These are phyloP conservation scores for Purpureocillium lavendulum DNA, from an alignment of 2,329 filamentous ascomycete genomes.

Conservation along the genomic window DNA sequence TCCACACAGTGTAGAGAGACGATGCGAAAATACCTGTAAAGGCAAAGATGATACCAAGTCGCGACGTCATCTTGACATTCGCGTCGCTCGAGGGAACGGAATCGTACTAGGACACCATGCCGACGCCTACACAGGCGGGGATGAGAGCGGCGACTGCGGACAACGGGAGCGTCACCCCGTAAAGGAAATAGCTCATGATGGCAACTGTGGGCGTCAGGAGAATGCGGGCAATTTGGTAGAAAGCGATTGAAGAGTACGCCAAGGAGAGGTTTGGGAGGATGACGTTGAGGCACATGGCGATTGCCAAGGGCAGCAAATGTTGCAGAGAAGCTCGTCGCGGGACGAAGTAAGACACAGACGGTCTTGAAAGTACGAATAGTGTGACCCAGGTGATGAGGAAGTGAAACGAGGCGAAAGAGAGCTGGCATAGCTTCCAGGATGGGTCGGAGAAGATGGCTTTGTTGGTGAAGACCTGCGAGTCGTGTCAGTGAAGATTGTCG, in stretches of 20 bases:
- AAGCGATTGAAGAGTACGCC: conserved; percentile 59
- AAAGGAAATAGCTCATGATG: conserved; percentile 55
- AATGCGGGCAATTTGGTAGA: conserved; percentile 63
- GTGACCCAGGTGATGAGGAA: conserved; percentile 59
- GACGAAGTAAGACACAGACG: conserved; percentile 48
- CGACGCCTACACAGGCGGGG: conserved; percentile 56
- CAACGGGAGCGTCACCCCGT: conserved; percentile 45
- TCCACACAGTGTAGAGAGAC: conserved; percentile 62
- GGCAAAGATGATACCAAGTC: conserved; percentile 55
- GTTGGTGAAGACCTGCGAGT: conserved; percentile 55
- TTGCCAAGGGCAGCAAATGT: conserved; percentile 54
- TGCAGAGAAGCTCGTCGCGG: conserved; percentile 45
- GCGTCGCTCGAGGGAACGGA: conserved; percentile 40
- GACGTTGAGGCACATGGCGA: conserved; percentile 62
- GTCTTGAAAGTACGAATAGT: conserved; percentile 52
- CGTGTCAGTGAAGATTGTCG: conserved; percentile 4
- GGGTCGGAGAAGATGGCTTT: conserved; percentile 61
- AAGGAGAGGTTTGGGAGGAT: conserved; percentile 61
- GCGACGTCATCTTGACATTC: conserved; percentile 45
- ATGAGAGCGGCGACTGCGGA: conserved; percentile 46
- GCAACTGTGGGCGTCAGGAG: conserved; percentile 59
- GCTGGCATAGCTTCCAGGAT: conserved; percentile 51
- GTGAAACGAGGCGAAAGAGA: conserved; percentile 61
- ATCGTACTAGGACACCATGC: conserved; percentile 60
- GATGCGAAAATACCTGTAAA: conserved; percentile 56